Percentiles rank a stretch among this genome's conserved stretches.
Evolutionary conservation across 2,329 filamentous ascomycete species (phyloP).

Genomic region (Cordyceps sp.): DNA sequence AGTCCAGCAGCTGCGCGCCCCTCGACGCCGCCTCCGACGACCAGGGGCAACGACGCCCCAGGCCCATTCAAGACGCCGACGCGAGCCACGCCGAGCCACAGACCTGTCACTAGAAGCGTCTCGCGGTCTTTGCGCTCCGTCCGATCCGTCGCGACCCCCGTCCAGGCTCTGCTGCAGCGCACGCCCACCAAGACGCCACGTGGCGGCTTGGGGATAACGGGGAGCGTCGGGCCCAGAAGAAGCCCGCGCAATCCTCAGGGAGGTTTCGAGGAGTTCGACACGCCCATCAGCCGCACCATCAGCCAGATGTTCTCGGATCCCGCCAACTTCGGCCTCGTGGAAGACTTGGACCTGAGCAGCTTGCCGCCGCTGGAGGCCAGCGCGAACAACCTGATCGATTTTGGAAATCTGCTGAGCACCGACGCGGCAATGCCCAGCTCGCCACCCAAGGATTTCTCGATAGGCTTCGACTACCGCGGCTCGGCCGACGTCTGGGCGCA

Average conservation of each 20-base stretch:
- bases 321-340: conserved; percentile 22
- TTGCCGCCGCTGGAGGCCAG: conserved; percentile 20
- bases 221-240: conserved; percentile 20
- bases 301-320: conserved; percentile 46
- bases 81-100: conserved; percentile 42
- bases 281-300: conserved; percentile 46
- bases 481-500: conserved; percentile 12
- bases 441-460: conserved; percentile 17
- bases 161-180: conserved; percentile 22
- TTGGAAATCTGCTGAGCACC: conserved; percentile 28
- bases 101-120: conserved; percentile 43
- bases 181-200: conserved; percentile 32
- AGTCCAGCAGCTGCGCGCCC: conserved; percentile 27
- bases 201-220: conserved; percentile 7
- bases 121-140: conserved; percentile 36
- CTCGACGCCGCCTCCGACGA: conserved; percentile 35
- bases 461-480: conserved; percentile 14
- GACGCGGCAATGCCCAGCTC: conserved; percentile 31
- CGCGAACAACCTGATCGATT: conserved; percentile 23
- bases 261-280: conserved; percentile 26
- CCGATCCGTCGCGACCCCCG: conserved; percentile 26
- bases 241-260: conserved; percentile 24
- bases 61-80: conserved; percentile 45
- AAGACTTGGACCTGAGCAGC: conserved; percentile 25
- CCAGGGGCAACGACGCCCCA: conserved; percentile 19